Conservation (phyloP, 176 grass and related monocot species). For the Alloteropsis semialata region DNA sequence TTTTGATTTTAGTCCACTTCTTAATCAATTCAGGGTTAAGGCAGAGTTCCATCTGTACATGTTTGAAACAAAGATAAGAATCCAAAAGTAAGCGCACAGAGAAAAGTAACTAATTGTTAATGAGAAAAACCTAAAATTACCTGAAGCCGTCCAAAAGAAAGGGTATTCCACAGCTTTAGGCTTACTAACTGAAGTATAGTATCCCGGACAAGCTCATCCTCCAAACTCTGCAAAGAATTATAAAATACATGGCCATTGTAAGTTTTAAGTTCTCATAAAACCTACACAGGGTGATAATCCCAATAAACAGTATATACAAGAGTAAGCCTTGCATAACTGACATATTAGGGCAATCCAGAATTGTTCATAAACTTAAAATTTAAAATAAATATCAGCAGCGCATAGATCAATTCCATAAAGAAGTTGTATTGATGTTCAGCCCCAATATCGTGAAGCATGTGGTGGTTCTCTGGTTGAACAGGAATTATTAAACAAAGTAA, state of each 20-base stretch:
- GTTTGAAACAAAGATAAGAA: conserved; percentile 48
- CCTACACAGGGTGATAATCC: background rate
- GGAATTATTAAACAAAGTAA: background rate
- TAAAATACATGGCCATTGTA: conserved; percentile 1
- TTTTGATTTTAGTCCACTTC: conserved; percentile 93
- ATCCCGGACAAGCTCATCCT: conserved; percentile 92
- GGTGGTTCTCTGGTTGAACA: background rate
- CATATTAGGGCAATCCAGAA: background rate
- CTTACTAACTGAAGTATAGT: conserved; percentile 88
- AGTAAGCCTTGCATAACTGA: background rate
- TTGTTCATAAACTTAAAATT: background rate
- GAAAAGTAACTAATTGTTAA: background rate
- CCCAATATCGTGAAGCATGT: conserved; percentile 1
- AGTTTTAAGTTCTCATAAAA: background rate
- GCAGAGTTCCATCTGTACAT: conserved; percentile 85
- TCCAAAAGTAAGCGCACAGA: background rate
- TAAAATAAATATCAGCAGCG: background rate
- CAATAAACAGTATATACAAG: background rate
- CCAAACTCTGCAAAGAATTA: conserved; percentile 69
- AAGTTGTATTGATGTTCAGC: conserved; percentile 8
- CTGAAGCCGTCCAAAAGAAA: conserved; percentile 86
- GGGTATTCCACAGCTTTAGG: conserved; percentile 82
- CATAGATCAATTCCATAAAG: background rate
- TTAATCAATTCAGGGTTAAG: conserved; percentile 89
- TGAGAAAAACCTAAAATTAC: conserved; percentile 31